Base-by-base conservation (phyloP, 2,329 filamentous ascomycete genomes). In the Magnaporthiopsis poae region DNA sequence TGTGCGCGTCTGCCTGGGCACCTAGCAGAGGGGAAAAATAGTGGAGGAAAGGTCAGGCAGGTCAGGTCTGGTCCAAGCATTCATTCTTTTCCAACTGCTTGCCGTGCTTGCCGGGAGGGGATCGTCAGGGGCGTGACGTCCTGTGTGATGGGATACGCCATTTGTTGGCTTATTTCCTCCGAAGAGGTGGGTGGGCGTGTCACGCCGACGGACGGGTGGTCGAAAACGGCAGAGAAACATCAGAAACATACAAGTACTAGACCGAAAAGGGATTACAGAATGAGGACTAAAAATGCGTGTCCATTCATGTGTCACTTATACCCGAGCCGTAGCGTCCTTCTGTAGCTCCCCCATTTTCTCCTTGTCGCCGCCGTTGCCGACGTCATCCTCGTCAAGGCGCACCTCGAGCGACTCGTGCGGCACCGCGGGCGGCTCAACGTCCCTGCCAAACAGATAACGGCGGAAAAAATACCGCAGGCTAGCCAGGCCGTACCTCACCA, bases 401-500 rank as follows among this genome's bases (percentile, higher is more conserved):
- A 31, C 31, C 31, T 64, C 35, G 36, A 64, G 36, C 11, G 63
- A n/a, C 21, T 52, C 63, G 27, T 25, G 63, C 27, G 63, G 63
- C 63, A 33, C 46, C 15, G 3, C 11, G 8, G 63, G 63, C 46
- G 52, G 27, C 25, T 15, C 52, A 2, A 65, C 63, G 8, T 60
- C 29, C 52, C 52, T 27, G 3, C 63, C 25, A 4, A 60, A 12
- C 63, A 72, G 1, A 59, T 68, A 69, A 52, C 71, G 68, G 5
- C 46, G 65, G 65, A 71, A 15, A 36, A 71, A 71, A 65, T 70
- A 72, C 63, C 18, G 2, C 13, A 68, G 11, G 68, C 69, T 69
- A 21, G 65, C 66, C 31, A 61, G 60, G 66, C 73, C 74, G 59
- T 70, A 72, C 46, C 67, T 65, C 3, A 68, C 66, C 66, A 70